Evolutionary conservation across 208 protist genomes (phyloP), one percentile per base, ranked within the genome.

Genomic region (Acanthamoeba castellanii): DNA sequence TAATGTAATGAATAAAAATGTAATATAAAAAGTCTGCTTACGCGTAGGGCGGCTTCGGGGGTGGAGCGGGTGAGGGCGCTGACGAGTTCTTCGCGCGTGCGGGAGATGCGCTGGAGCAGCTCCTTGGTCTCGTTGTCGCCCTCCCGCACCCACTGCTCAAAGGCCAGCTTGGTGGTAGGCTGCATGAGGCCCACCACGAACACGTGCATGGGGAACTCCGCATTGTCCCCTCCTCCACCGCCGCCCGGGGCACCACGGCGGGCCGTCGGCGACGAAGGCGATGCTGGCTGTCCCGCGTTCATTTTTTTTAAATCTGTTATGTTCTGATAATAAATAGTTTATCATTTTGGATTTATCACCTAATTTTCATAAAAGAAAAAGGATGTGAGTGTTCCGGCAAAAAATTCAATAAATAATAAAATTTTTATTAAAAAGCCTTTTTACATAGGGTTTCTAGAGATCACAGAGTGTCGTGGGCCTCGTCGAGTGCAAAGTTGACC

Each of bases 41-140:
- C 72, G 42, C 72, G 72, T 18, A 81, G 30, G 72, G 72, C 72
- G 72, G 32, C 72, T 2, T 81, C 72, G 3, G 72, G 72, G 1
- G 32, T 47, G 34, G 72, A 25, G 34, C 34, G 72, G 72, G 34
- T 9, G 34, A 81, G 72, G 32, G 72, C 72, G 72, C 16, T 22
- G 18, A 81, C 37, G 4, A 47, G 1, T 3, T 81, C 72, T 11
- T 81, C 32, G 34, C 72, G 72, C 25, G 72, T 81, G 42, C 72
- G 72, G 30, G 72, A 81, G 72, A 81, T 81, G 72, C 72, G 72
- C 7, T 81, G 37, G 30, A 81, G 72, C 3, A 81, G 72, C 72
- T 81, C 25, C 37, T 50, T 42, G 37, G 72, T 81, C 3, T 37
- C 72, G 20, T 14, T 8, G 30, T 81, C 72, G 72, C 37, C 72